phyloP scores from a whole-genome alignment of 441 rosid species.

The Gossypium lobatum region DNA sequence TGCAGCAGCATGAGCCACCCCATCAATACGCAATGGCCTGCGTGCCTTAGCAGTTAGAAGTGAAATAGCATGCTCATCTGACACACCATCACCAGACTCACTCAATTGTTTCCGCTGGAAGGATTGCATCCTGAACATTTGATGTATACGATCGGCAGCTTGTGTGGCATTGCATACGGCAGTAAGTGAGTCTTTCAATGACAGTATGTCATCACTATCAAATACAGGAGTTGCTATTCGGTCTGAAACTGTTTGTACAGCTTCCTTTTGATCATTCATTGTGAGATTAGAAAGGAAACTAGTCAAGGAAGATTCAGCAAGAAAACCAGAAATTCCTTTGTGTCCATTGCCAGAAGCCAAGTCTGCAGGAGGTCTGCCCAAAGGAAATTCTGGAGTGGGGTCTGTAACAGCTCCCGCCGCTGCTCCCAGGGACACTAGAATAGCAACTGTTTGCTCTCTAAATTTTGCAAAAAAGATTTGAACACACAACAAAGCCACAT shows the following conservation, averaged over 20 bases:
- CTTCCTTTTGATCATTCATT: constrained; percentile 40
- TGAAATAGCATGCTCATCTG: constrained; percentile 56
- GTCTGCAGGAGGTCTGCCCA: constrained; percentile 82
- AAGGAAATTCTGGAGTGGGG: constrained; percentile 71
- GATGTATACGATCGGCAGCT: constrained; percentile 85
- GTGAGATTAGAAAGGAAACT: constrained; percentile 53
- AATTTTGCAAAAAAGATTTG: constrained; percentile 7
- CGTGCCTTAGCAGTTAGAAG: constrained; percentile 42
- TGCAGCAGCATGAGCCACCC: constrained; percentile 65
- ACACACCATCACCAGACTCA: constrained; percentile 41
- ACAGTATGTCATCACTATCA: constrained; percentile 54
- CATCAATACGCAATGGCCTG: constrained; percentile 40
- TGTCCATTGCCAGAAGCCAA: constrained; percentile 65
- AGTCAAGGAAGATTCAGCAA: constrained; percentile 81
- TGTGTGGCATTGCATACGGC: constrained; percentile 93
- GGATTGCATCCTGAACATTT: constrained; percentile 84
- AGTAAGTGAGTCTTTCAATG: constrained; percentile 74
- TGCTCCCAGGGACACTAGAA: constrained; percentile 41
- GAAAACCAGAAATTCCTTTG: constrained; percentile 92
- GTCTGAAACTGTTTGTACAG: constrained; percentile 67
- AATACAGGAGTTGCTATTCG: constrained; percentile 48
- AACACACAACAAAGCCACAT: not conserved
- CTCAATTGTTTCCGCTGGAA: constrained; percentile 69
- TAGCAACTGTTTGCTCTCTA: constrained; percentile 86
- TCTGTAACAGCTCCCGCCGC: constrained; percentile 66